Evolutionary conservation across 2,329 filamentous ascomycete species (phyloP).

Genomic region (Colletotrichum tamarilloi): DNA sequence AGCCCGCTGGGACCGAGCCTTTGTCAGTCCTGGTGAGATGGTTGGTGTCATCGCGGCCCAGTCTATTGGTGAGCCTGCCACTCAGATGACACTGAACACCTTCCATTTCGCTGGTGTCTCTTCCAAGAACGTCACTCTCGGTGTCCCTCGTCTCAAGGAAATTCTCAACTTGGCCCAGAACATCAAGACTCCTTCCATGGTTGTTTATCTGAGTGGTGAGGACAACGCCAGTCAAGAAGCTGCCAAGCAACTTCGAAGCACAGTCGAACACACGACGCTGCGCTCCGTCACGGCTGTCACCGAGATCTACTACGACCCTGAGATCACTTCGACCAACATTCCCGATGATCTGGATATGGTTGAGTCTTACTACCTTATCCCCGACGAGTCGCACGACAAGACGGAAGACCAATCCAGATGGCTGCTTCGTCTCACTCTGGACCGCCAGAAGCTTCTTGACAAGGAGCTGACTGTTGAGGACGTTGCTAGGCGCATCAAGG

Average conservation of each 20-base stretch:
- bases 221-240: slow-evolving; percentile 76
- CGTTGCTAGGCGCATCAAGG: slow-evolving; percentile 89
- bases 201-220: slow-evolving; percentile 79
- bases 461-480: slow-evolving; percentile 93
- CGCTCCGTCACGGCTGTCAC: slow-evolving; percentile 91
- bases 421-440: slow-evolving; percentile 92
- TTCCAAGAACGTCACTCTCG: slow-evolving; percentile 98
- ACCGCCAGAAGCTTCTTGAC: slow-evolving; percentile 93
- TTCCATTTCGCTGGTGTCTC: slow-evolving; percentile 99
- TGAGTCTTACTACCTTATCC: slow-evolving; percentile 95
- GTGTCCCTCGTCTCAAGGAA: slow-evolving; percentile 99
- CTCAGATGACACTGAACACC: slow-evolving; percentile 99
- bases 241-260: slow-evolving; percentile 86
- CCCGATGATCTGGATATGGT: slow-evolving; percentile 92
- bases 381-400: slow-evolving; percentile 75
- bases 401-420: slow-evolving; percentile 88
- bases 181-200: slow-evolving; percentile 99
- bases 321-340: slow-evolving; percentile 87
- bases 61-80: slow-evolving; percentile 98
- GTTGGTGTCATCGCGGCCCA: slow-evolving; percentile 97
- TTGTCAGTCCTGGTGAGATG: slow-evolving; percentile 96
- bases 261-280: slow-evolving; percentile 93
- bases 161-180: slow-evolving; percentile 98
- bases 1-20: slow-evolving; percentile 85
- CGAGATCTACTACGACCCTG: slow-evolving; percentile 97